phyloP scores from a whole-genome alignment of 1,284 basidiomycete species.

The Spongiforma sp. region DNA sequence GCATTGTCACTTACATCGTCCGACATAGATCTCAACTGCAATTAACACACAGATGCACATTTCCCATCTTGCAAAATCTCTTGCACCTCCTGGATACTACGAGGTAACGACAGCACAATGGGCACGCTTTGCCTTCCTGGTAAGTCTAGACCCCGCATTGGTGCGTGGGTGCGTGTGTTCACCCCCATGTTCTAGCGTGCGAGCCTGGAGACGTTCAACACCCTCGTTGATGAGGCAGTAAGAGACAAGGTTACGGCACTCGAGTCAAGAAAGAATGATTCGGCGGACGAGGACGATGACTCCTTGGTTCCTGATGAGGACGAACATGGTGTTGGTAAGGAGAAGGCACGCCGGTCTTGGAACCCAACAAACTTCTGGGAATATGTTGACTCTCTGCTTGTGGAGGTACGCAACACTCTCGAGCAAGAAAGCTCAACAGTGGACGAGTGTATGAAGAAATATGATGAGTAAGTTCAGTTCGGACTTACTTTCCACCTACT shows the following conservation, averaged over 20 bases:
- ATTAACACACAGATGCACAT: neutral
- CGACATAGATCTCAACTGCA: neutral
- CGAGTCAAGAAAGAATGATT: neutral
- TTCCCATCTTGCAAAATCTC: conserved; percentile 1
- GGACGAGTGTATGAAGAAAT: neutral
- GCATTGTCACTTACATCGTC: neutral
- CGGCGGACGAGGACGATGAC: neutral
- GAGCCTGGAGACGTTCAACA: neutral
- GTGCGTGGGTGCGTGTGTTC: neutral
- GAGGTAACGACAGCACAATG: conserved; percentile 6
- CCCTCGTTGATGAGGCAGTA: neutral
- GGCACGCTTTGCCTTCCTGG: conserved; percentile 12
- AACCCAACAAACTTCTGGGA: neutral
- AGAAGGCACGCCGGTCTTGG: neutral
- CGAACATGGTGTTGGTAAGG: neutral
- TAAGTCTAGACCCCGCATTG: neutral
- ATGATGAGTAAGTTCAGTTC: neutral
- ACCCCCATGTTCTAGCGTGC: neutral
- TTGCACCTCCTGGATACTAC: neutral
- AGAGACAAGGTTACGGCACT: neutral
- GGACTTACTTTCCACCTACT: neutral
- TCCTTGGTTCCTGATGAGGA: neutral
- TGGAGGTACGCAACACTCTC: neutral
- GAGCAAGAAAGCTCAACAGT: neutral
- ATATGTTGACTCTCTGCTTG: neutral